Evolutionary conservation across 164 flowering plant genomes (phyloP), one percentile per base, ranked within the genome.

Genomic region (Annona cherimola): DNA sequence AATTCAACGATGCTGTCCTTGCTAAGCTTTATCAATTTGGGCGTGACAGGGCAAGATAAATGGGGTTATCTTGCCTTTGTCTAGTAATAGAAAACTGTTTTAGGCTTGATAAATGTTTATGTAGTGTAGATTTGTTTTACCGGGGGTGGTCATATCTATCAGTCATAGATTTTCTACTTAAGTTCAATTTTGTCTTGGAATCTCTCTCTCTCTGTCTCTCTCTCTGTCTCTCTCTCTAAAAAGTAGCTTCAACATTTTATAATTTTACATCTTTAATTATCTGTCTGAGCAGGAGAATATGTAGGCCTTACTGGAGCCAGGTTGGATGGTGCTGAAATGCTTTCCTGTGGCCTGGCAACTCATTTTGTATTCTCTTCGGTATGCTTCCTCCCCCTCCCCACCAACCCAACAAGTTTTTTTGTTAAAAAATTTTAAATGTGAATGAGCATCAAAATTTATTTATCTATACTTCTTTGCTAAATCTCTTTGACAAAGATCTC

Each of bases 331-430:
- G 87, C 94, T 60, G 98, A 94, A 79, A 89, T 94, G 96, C 87
- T 90, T 85, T 91, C 88, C 57, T 94, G 94, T 84, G 98, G 98
- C 61, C 96, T 94, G 75, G 97, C 99, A 42, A 94, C 98, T 70
- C 98, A 94, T 70, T 94, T 83, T 87, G 96, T 91, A 62, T 86
- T 87, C 41, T 64, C 67, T 18, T 35, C 45, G 4, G 67, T 64
- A 64, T 40, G 43, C 8, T 63, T 14, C 2, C 40, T 46, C 35
- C 35, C 35, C 35, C 35, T 26, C 0, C 35, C 35, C 35, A 0
- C 35, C 35, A 26, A 26, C 35, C 35, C 35, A 26, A 26, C 35
- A 26, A 26, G 35, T 50, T 50, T 8, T 11, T 50, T 50, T 50
- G 14, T 50, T 50, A 8, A 1, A 26, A 26, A 26, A 3, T 7